phyloP scores from a whole-genome alignment of 2,329 filamentous ascomycete species.

The Davidsoniella virescens region DNA sequence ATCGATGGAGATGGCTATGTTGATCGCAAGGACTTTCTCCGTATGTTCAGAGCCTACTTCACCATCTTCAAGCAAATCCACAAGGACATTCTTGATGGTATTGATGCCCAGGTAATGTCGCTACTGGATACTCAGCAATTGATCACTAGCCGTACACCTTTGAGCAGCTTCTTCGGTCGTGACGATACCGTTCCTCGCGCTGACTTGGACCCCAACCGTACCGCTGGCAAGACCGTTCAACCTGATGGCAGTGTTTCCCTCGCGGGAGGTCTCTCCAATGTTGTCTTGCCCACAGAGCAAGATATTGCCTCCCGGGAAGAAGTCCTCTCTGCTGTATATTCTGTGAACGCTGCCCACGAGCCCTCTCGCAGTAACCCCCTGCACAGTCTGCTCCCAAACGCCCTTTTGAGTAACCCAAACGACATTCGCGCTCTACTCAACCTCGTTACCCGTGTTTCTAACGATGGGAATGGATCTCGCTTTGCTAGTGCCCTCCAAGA shows the following conservation, averaged over 20 bases:
- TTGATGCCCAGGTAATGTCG: slow-evolving; percentile 63
- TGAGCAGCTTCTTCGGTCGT: slow-evolving; percentile 59
- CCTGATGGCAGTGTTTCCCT: slow-evolving; percentile 49
- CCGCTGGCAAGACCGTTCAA: slow-evolving; percentile 51
- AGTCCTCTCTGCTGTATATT: slow-evolving; percentile 40
- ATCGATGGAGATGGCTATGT: slow-evolving; percentile 78
- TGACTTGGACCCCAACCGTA: slow-evolving; percentile 37
- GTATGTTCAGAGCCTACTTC: slow-evolving; percentile 87
- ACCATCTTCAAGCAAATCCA: slow-evolving; percentile 81
- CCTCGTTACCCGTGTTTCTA: slow-evolving; percentile 5
- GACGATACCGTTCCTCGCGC: slow-evolving; percentile 51
- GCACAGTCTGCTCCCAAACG: slow-evolving; percentile 13
- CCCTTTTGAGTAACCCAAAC: slow-evolving; percentile 16
- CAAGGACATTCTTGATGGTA: slow-evolving; percentile 60
- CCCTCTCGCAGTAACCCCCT: slow-evolving; percentile 4
- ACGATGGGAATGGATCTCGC: not conserved
- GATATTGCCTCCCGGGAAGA: slow-evolving; percentile 46
- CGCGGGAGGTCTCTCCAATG: slow-evolving; percentile 37
- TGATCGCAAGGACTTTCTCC: slow-evolving; percentile 69
- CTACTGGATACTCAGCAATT: slow-evolving; percentile 63
- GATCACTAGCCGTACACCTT: slow-evolving; percentile 55
- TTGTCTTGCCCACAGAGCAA: slow-evolving; percentile 41
- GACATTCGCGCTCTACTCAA: slow-evolving; percentile 10
- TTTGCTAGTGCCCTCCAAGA: not conserved
- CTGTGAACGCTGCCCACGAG: slow-evolving; percentile 6